phyloP scores from a whole-genome alignment of 2,329 filamentous ascomycete genomes.

The Phialemonium atrogriseum region DNA sequence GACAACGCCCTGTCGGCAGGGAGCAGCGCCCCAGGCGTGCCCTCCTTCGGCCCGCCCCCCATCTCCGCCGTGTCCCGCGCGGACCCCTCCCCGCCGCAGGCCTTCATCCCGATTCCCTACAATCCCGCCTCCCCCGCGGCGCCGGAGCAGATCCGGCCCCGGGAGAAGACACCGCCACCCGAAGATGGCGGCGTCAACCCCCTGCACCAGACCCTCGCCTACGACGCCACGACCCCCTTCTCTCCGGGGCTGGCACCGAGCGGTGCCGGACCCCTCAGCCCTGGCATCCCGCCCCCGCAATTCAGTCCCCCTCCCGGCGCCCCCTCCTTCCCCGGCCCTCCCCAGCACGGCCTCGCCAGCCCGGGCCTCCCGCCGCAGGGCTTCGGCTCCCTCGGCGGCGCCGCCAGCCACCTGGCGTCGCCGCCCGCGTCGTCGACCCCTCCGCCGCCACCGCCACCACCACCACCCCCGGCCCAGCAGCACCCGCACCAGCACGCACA shows the following conservation, averaged over 20 bases:
- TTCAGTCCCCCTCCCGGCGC: conserved; percentile 29
- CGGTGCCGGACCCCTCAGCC: conserved; percentile 33
- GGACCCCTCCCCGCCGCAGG: conserved; percentile 23
- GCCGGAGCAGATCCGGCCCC: conserved; percentile 61
- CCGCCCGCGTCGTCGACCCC: conserved; percentile 13
- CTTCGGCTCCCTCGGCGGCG: conserved; percentile 23
- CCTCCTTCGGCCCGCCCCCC: conserved; percentile 33
- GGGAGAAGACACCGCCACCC: conserved; percentile 74
- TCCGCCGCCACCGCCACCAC: no score
- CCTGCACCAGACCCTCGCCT: conserved; percentile 46
- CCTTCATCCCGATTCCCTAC: conserved; percentile 60
- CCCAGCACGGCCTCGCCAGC: conserved; percentile 24
- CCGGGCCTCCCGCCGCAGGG: conserved; percentile 34
- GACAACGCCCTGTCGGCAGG: conserved; percentile 37
- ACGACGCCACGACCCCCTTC: conserved; percentile 46
- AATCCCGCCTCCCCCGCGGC: conserved; percentile 72
- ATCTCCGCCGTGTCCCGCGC: conserved; percentile 22
- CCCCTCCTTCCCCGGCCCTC: conserved; percentile 32
- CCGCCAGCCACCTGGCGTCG: conserved; percentile 9
- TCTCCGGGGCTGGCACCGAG: conserved; percentile 42
- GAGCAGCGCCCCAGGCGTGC: conserved; percentile 15
- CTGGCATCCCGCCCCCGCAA: conserved; percentile 24
- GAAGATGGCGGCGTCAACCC: conserved; percentile 56
- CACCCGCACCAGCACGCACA: conserved; percentile 24
- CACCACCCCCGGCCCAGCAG: no score